Base-by-base conservation (phyloP, 2,329 filamentous ascomycete genomes). In the Hirsutella rhossiliensis region DNA sequence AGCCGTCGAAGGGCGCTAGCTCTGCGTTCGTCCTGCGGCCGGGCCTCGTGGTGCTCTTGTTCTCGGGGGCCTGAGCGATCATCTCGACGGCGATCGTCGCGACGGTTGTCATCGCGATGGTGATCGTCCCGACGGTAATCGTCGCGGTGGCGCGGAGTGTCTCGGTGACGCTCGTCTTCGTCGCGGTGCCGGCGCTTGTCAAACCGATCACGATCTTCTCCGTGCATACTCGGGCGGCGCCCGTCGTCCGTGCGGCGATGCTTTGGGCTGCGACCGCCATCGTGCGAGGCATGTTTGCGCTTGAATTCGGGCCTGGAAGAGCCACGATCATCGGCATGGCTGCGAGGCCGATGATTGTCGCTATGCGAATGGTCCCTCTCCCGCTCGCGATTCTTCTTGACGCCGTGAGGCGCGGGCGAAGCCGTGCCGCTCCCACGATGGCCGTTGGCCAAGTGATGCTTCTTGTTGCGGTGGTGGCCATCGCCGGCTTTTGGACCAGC, bases 391-490 rank as follows among this genome's bases (percentile, higher is more conserved):
- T 68, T 63, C 46, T 71, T 69, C 54, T 65, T 66, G 13, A 51
- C 43, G 12, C 48, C 45, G 31, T 68, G 68, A 3, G 84, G 82
- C 19, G 73, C 81, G 8, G 85, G 84, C 17, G 84, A 88, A n/a
- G 79, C 81, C 18, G 81, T 83, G 32, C 77, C 71, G 43, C 81
- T 68, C 39, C 75, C 75, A 31, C 82, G 78, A 51, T 79, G 70
- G 11, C 80, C 76, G 53, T 79, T 78, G 50, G 67, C 60, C 41
- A 78, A 59, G 5, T 65, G 61, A 2, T 68, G 64, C 57, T 94
- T 90, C 68, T 94, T 94, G 67, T 89, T 94, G 66, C 89, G 86
- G 61, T 94, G 89, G 55, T 96, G 89, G 51, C 95, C 95, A 55
- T 95, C 89, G 27, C 94, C 80, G 1, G 84, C 79, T 56, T 81